phyloP scores from a whole-genome alignment of 768 basidiomycete species.

The Epithele typhae region DNA sequence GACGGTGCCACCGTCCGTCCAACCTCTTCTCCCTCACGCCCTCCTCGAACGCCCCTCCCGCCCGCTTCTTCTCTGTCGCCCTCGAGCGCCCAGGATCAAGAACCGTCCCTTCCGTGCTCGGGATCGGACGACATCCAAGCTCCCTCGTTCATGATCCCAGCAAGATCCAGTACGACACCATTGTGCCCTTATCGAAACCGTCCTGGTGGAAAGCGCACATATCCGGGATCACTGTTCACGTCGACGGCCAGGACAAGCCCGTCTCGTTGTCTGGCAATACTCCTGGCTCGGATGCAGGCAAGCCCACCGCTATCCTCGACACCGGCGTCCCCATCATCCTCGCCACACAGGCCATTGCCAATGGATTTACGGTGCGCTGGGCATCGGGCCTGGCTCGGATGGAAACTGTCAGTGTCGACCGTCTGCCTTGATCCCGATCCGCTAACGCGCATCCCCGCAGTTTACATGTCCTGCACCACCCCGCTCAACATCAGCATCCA shows the following conservation, averaged over 20 bases:
- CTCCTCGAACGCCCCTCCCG: conserved; percentile 42
- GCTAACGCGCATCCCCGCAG: conserved; percentile 33
- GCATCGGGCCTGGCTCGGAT: conserved; percentile 51
- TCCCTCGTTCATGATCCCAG: conserved; percentile 49
- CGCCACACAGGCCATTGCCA: conserved; percentile 54
- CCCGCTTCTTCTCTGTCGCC: conserved; percentile 63
- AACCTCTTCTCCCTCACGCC: conserved; percentile 72
- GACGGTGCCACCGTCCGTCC: conserved; percentile 67
- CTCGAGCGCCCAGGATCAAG: conserved; percentile 65
- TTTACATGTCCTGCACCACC: conserved; percentile 68
- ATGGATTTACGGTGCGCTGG: conserved; percentile 77
- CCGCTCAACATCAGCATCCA: conserved; percentile 72
- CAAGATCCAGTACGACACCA: conserved; percentile 42
- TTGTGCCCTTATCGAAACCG: conserved; percentile 34
- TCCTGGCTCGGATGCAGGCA: conserved; percentile 30
- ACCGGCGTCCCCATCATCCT: conserved; percentile 67
- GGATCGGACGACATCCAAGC: conserved; percentile 65
- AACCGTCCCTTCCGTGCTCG: conserved; percentile 53
- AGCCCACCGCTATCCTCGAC: conserved; percentile 68
- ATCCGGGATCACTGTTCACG: conserved; percentile 56
- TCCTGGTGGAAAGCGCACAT: conserved; percentile 64
- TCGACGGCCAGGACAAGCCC: conserved; percentile 35
- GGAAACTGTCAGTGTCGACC: conserved; percentile 55
- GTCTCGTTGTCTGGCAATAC: conserved; percentile 38
- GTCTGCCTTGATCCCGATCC: conserved; percentile 8